These are phyloP conservation scores for Leccinum variicolor DNA, from an alignment of 768 basidiomycete species.

Conservation along the genomic window DNA sequence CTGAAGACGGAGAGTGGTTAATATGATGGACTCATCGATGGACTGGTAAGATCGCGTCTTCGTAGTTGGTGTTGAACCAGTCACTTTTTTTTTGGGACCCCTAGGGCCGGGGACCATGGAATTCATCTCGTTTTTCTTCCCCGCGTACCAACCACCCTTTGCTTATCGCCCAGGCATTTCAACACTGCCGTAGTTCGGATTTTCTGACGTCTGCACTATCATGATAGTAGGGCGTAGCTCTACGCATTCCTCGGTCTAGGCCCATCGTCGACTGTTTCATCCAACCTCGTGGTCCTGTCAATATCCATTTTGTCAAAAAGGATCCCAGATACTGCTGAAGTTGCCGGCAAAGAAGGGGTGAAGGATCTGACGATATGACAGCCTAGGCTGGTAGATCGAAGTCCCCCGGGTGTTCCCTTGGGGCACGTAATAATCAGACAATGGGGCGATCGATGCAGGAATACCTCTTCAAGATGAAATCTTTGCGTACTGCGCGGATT, in stretches of 20 bases:
- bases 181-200: not conserved
- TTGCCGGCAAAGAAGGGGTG: not conserved
- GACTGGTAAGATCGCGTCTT: not conserved
- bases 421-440: not conserved
- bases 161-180: not conserved
- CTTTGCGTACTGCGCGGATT: not conserved
- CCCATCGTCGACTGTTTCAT: not conserved
- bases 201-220: not conserved
- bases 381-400: not conserved
- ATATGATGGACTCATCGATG: slow-evolving; percentile 25
- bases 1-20: slow-evolving; percentile 22
- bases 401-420: not conserved
- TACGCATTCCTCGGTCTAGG: not conserved
- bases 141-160: not conserved
- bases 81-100: not conserved
- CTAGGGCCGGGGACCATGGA: slow-evolving; percentile 2
- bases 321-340: not conserved
- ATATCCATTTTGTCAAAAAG: not conserved
- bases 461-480: not conserved
- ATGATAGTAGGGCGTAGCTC: not conserved
- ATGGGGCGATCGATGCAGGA: not conserved
- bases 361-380: not conserved
- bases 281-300: not conserved
- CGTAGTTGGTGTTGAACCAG: not conserved
- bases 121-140: slow-evolving; percentile 3